These are phyloP conservation scores for Zygnema cylindricum DNA, from an alignment of 139 green algal genomes.

Conservation along the genomic window DNA sequence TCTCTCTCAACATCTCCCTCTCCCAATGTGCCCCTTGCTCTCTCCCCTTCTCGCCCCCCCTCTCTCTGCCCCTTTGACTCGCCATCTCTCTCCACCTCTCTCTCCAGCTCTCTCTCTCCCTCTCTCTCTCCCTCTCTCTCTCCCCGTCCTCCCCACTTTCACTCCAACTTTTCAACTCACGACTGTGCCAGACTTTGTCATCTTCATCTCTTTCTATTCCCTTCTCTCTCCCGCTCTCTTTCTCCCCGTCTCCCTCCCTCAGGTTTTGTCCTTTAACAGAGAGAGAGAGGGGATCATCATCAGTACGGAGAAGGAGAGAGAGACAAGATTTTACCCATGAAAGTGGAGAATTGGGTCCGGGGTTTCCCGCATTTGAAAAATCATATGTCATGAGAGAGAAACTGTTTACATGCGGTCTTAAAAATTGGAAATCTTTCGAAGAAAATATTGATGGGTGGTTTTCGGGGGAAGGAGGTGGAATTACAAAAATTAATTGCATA, in stretches of 20 bases:
- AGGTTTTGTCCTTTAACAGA: conserved; percentile 1
- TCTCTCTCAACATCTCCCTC: not conserved
- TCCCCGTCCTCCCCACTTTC: not conserved
- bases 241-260: too few relatives aligned
- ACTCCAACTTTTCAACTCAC: too few relatives aligned
- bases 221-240: conserved; percentile 17
- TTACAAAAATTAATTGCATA: conserved; percentile 54
- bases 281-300: not conserved
- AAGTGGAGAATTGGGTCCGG: conserved; percentile 55
- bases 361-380: conserved; percentile 41
- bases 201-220: too few relatives aligned
- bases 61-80: too few relatives aligned
- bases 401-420: conserved; percentile 31
- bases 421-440: conserved; percentile 1
- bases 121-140: not conserved
- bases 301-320: conserved; percentile 8
- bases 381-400: conserved; percentile 66
- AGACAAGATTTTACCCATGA: conserved; percentile 45
- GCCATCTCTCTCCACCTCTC: too few relatives aligned
- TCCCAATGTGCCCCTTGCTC: too few relatives aligned
- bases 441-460: conserved; percentile 33
- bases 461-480: conserved; percentile 18
- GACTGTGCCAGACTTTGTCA: too few relatives aligned
- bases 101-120: not conserved
- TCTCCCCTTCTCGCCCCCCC: too few relatives aligned